These are phyloP conservation scores for Lichtheimia ramosa DNA, from an alignment of 371 early-diverging fungal genomes.

Conservation along the genomic window DNA sequence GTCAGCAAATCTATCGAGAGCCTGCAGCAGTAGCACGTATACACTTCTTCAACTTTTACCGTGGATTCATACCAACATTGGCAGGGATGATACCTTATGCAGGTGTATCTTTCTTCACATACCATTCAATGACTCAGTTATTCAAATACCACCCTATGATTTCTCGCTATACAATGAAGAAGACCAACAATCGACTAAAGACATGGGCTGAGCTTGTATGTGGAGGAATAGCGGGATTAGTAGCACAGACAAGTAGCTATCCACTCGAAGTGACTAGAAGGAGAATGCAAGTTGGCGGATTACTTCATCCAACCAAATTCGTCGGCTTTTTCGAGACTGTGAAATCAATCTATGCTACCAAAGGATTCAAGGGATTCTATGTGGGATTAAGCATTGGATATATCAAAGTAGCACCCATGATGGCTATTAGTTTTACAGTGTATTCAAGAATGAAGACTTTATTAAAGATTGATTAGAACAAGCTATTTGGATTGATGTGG, in stretches of 20 bases:
- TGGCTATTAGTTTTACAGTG: constrained; percentile 81
- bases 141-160: constrained; percentile 46
- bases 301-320: constrained; percentile 51
- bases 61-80: constrained; percentile 88
- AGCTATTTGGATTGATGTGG: too few relatives aligned
- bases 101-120: constrained; percentile 85
- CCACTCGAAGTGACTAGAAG: constrained; percentile 88
- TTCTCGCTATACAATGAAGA: constrained; percentile 23
- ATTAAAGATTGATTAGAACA: constrained; percentile 49
- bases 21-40: constrained; percentile 41
- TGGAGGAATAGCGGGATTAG: constrained; percentile 85
- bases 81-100: constrained; percentile 96
- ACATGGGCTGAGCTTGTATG: constrained; percentile 78
- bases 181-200: constrained; percentile 44
- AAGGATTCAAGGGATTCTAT: constrained; percentile 90
- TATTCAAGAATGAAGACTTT: constrained; percentile 78
- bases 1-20: constrained; percentile 57
- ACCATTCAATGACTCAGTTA: constrained; percentile 62
- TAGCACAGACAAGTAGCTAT: constrained; percentile 88
- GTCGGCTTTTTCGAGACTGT: constrained; percentile 63
- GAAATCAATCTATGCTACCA: constrained; percentile 58
- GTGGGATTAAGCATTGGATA: constrained; percentile 98
- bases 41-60: constrained; percentile 79
- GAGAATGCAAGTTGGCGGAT: constrained; percentile 89
- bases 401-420: constrained; percentile 92